These are phyloP conservation scores for Coemansia sp. DNA, from an alignment of 192 early-diverging fungal genomes.

Conservation along the genomic window DNA sequence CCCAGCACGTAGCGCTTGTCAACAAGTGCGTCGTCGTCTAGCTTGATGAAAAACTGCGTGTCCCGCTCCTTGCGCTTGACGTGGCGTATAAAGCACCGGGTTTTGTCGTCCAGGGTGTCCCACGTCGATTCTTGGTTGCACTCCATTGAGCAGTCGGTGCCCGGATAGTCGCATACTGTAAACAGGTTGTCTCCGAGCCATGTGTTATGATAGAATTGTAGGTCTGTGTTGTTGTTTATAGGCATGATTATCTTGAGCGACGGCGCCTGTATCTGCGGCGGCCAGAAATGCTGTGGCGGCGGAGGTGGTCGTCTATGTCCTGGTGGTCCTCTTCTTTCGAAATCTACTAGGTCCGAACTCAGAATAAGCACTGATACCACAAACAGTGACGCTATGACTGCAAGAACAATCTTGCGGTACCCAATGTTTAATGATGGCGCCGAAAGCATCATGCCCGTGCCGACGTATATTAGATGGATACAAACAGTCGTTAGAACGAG, in stretches of 20 bases:
- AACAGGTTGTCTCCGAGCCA: constrained; percentile 34
- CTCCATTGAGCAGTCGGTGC: constrained; percentile 14
- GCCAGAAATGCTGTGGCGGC: neutral
- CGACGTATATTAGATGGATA: neutral
- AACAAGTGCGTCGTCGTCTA: constrained; percentile 32
- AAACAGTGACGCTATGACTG: neutral
- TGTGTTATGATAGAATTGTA: constrained; percentile 27
- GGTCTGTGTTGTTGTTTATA: constrained; percentile 28
- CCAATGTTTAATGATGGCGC: neutral
- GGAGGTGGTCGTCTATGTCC: neutral
- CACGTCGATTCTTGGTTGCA: constrained; percentile 31
- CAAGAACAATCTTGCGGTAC: neutral
- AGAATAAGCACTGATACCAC: neutral
- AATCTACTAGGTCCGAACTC: neutral
- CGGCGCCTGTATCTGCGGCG: neutral
- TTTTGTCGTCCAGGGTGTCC: constrained; percentile 26
- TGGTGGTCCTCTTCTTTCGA: neutral
- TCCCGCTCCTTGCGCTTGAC: constrained; percentile 12
- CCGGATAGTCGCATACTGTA: constrained; percentile 33
- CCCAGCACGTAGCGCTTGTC: constrained; percentile 22
- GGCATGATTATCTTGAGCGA: constrained; percentile 18
- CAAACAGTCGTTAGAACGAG: no score
- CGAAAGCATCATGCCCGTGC: neutral
- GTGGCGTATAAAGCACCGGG: constrained; percentile 22
- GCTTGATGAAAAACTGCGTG: constrained; percentile 41